Evolutionary conservation across 331 rosid species (phyloP).

Genomic region (Rhamnella rubrinervis): DNA sequence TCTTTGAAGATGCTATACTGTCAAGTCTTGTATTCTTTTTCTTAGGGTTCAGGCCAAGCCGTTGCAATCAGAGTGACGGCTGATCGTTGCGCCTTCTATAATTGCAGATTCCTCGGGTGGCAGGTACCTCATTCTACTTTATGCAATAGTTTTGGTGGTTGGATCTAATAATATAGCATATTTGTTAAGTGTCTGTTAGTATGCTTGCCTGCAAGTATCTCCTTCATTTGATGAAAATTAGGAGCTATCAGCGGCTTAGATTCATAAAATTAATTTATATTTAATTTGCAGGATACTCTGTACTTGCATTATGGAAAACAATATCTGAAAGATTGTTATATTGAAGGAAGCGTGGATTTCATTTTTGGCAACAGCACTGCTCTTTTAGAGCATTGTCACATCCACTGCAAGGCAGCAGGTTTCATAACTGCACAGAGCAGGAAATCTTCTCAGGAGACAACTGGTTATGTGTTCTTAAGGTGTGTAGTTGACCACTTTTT

Average conservation of each 20-base stretch:
- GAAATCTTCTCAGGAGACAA: constrained; percentile 79
- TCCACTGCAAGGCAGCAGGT: constrained; percentile 84
- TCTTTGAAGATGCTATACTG: neutral
- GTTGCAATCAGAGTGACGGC: constrained; percentile 95
- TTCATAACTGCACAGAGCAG: constrained; percentile 82
- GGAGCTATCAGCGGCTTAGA: constrained; percentile 6
- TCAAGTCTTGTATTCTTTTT: neutral
- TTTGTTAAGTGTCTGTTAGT: constrained; percentile 1
- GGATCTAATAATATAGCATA: neutral
- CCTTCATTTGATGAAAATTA: constrained; percentile 13
- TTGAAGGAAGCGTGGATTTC: constrained; percentile 97
- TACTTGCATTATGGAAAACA: constrained; percentile 84
- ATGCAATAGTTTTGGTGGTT: neutral
- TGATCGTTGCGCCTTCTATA: constrained; percentile 91
- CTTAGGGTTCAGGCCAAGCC: constrained; percentile 92
- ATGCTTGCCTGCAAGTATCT: neutral
- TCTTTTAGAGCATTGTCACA: constrained; percentile 80
- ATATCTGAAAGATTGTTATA: constrained; percentile 75
- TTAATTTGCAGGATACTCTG: constrained; percentile 66
- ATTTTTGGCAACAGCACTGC: constrained; percentile 87
- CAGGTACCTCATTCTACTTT: constrained; percentile 50
- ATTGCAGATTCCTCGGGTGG: constrained; percentile 95
- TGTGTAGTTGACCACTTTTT: constrained; percentile 24
- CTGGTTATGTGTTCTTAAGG: constrained; percentile 86
- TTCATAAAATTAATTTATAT: neutral